Evolutionary conservation across 2,329 filamentous ascomycete genomes (phyloP), one percentile per base, ranked within the genome.

Genomic region (Claviceps digitariae): DNA sequence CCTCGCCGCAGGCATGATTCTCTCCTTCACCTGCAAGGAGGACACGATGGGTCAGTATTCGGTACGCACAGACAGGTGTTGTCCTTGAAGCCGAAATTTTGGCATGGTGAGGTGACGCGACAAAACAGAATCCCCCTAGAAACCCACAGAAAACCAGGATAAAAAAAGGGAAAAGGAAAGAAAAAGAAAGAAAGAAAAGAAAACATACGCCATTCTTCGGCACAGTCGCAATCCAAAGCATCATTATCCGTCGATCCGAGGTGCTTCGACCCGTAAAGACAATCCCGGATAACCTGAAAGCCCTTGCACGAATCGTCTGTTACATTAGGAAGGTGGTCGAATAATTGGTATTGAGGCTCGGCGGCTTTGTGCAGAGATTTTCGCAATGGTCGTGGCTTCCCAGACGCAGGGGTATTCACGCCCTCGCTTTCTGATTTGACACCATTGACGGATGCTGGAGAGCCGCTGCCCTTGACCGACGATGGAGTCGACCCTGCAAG

Each of bases 211-310:
- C 87, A 96, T 72, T 96, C 89, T 71, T 95, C 88, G 60, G 79
- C 76, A 70, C 93, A 98, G 67, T 98, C 93, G 71, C 93, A 98
- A 69, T 96, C 93, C 68, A 97, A 77, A 56, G 87, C 74, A 69
- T 86, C 91, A 71, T 90, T 87, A 64, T 96, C 91, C 27, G 93
- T 94, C 59, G 85, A 86, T 51, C 93, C 93, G 72, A 97, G 83
- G 60, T 87, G 82, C 68, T 94, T 96, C 59, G 90, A 89, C 52
- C 87, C 89, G 69, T 98, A 98, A 36, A 87, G 84, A 68, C 91
- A 97, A 61, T 88, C 81, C 51, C 83, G 74, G 58, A 98, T 90
- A 51, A 91, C 75, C 59, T 88, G 81, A 62, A 98, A 98, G 15
- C 81, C 81, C 27, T 76, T 72, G 60, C 79, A 83, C 4, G 93